phyloP scores from a whole-genome alignment of 2,329 filamentous ascomycete genomes.

The Pyrenophora teres region DNA sequence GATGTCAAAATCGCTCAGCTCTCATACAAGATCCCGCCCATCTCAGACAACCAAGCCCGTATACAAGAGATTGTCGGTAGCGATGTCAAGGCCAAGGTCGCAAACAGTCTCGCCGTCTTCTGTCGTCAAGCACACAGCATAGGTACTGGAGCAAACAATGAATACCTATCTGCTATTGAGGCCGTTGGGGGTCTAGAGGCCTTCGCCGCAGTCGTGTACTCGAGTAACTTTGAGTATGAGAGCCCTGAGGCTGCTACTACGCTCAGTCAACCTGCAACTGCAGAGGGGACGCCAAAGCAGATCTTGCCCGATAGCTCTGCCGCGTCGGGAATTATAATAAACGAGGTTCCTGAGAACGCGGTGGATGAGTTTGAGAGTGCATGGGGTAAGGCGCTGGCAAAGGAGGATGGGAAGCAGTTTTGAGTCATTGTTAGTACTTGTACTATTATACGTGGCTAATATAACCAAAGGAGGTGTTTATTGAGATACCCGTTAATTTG shows the following conservation, averaged over 20 bases:
- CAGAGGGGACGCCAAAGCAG: constrained; percentile 55
- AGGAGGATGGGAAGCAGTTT: constrained; percentile 44
- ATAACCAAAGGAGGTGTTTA: neutral
- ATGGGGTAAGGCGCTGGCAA: constrained; percentile 68
- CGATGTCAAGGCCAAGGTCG: constrained; percentile 71
- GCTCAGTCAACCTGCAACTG: constrained; percentile 29
- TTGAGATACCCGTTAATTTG: constrained; percentile 27
- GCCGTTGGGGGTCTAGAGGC: constrained; percentile 75
- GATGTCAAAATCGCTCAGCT: constrained; percentile 79
- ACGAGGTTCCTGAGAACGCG: constrained; percentile 19
- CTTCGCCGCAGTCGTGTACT: constrained; percentile 86
- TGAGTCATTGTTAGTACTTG: constrained; percentile 2
- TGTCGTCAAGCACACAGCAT: constrained; percentile 90
- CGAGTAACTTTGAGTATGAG: constrained; percentile 72
- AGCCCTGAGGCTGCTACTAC: constrained; percentile 40
- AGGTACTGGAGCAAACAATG: constrained; percentile 64
- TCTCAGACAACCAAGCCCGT: constrained; percentile 48
- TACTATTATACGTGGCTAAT: no score
- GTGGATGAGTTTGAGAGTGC: constrained; percentile 68
- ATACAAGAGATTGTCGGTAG: constrained; percentile 59
- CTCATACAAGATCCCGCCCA: constrained; percentile 70
- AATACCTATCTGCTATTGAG: constrained; percentile 70
- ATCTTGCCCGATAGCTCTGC: constrained; percentile 57
- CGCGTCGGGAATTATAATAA: constrained; percentile 56
- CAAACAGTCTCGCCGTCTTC: constrained; percentile 86